Percentiles rank a stretch among this genome's conserved stretches.
phyloP scores from a whole-genome alignment of 2,329 filamentous ascomycete genomes.

The Lasiodiplodia citricola region DNA sequence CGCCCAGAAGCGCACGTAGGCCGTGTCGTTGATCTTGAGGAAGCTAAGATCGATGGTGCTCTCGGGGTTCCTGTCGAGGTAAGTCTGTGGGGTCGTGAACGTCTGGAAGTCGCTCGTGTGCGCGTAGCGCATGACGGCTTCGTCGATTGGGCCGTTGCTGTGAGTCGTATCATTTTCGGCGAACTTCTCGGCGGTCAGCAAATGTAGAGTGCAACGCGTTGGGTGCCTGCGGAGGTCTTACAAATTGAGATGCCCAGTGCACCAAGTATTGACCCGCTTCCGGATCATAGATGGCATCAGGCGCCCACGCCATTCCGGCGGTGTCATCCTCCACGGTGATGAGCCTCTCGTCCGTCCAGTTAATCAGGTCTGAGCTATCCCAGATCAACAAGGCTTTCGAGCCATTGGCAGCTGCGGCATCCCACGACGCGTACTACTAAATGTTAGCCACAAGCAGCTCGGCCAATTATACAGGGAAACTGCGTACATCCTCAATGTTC shows the following conservation, averaged over 20 bases:
- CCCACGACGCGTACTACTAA: slow-evolving; percentile 27
- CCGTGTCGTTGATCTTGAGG: slow-evolving; percentile 28
- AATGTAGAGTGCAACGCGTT: neutral
- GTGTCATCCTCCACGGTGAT: slow-evolving; percentile 28
- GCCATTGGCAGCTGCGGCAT: slow-evolving; percentile 27
- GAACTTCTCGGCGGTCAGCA: slow-evolving; percentile 23
- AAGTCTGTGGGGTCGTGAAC: slow-evolving; percentile 24
- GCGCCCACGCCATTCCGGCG: slow-evolving; percentile 31
- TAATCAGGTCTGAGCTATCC: slow-evolving; percentile 27
- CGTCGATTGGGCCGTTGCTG: slow-evolving; percentile 20
- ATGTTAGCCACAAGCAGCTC: neutral
- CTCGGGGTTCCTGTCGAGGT: slow-evolving; percentile 21
- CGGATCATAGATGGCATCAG: slow-evolving; percentile 28
- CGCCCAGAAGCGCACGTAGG: slow-evolving; percentile 29
- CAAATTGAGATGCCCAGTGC: slow-evolving; percentile 26
- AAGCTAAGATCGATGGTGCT: slow-evolving; percentile 30
- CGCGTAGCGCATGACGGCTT: slow-evolving; percentile 28
- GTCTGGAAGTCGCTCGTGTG: slow-evolving; percentile 30
- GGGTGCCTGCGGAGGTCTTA: slow-evolving; percentile 1
- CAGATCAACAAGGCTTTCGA: slow-evolving; percentile 28
- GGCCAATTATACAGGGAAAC: too few relatives aligned
- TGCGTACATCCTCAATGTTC: neutral
- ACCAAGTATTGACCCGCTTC: slow-evolving; percentile 6
- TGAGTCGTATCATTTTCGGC: slow-evolving; percentile 23
- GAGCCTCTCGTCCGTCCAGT: slow-evolving; percentile 28